Base-by-base conservation (phyloP, 768 basidiomycete genomes). In the Pholiota molesta region DNA sequence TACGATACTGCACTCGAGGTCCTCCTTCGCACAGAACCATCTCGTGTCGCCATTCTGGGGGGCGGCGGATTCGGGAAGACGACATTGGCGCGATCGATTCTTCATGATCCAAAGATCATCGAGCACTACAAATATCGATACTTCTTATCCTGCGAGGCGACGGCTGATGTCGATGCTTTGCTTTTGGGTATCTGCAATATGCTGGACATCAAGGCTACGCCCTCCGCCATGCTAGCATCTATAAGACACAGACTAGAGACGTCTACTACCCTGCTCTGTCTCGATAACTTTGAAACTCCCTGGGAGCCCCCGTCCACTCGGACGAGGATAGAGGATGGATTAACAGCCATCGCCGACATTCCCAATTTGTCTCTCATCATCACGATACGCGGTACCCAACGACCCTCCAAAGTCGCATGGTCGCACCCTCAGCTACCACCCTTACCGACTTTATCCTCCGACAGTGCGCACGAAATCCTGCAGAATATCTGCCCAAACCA, bases 61-160 rank as follows among this genome's bases (percentile, higher is more conserved):
- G 59, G 71, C 16, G 75, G 74, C 0, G 74, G 75, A 2, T 73
- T 75, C 11, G 74, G 75, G 0, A 77, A 75, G 59, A 77, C 76
- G 0, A 70, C 76, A 1, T 53, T 74, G 19, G 72, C 72, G 8
- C 62, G 73, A 8, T 63, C 69, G 11, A 63, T 71, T 26, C 37
- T 74, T 14, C 69, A 74, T 51, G 63, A 74, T 9, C 52, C 68
- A 13, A 37, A 31, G 5, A 58, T 77, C 6, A 13, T 31, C 7
- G 26, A 60, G 7, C 52, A 59, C 16, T 75, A 69, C 47, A 63
- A 55, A 11, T 44, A 55, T 9, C 68, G 72, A 21, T 59, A 70
- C 5, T 75, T 74, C 58, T 40, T 75, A 4, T 66, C 73, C 10
- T 77, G 76, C 54, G 76, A 75, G 59, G 68, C 17, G 21, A 37